Percentiles rank a stretch among this genome's conserved stretches.
These are phyloP conservation scores for Botrytis paeoniae DNA, from an alignment of 2,329 filamentous ascomycete genomes.

Conservation along the genomic window DNA sequence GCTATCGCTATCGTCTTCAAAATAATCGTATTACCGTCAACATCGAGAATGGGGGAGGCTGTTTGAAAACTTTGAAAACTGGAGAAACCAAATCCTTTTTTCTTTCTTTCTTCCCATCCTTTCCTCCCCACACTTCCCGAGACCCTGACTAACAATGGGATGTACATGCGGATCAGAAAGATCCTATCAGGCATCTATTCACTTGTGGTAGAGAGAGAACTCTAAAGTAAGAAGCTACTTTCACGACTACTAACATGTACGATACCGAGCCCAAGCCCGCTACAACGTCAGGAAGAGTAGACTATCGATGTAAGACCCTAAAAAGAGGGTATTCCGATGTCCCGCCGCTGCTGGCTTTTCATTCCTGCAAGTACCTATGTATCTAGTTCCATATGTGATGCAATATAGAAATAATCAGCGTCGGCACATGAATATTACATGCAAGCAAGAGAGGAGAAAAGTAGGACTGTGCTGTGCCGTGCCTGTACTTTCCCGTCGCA, in stretches of 20 bases:
- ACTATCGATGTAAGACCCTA: conserved; percentile 3
- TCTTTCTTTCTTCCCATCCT: not conserved
- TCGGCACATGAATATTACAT: conserved; percentile 6
- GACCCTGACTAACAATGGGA: not conserved
- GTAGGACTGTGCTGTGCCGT: conserved; percentile 11
- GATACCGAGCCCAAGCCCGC: conserved; percentile 4
- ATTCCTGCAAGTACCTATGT: not conserved
- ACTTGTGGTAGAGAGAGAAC: not conserved
- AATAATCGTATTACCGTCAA: not conserved
- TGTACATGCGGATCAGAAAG: not conserved
- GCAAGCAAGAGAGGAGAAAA: conserved; percentile 11
- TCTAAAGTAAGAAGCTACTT: not conserved
- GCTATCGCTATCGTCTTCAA: not conserved
- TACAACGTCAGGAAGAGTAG: not conserved
- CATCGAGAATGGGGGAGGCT: conserved; percentile 1
- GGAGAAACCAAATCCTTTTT: not conserved
- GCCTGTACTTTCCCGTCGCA: conserved; percentile 18
- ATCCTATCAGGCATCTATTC: not conserved
- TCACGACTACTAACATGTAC: conserved; percentile 5
- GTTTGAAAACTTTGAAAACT: not conserved
- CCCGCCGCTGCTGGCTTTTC: not conserved
- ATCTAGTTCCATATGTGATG: conserved; percentile 15
- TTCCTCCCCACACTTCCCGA: conserved; percentile 1
- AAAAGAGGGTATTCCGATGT: conserved; percentile 12
- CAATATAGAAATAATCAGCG: conserved; percentile 9